Base-by-base conservation (phyloP, 129 eudicot genomes). In the Escallonia rubra region DNA sequence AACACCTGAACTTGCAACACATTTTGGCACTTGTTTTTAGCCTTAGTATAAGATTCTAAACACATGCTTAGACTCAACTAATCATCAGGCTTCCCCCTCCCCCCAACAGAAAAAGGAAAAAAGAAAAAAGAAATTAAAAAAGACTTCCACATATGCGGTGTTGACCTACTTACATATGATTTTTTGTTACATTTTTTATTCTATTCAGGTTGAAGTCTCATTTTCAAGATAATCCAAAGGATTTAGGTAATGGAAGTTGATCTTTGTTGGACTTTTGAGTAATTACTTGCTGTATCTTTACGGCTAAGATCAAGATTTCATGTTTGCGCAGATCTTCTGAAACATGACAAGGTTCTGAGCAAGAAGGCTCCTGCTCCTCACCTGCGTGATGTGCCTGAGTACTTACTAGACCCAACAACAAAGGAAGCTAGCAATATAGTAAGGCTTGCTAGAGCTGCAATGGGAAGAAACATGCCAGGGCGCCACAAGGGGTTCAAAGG, bases 191-290 rank as follows among this genome's bases (percentile, higher is more conserved):
- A 39, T 66, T 51, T 10, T 14, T 14, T 52, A 42, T 51, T 61
- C 15, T 69, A 7, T 57, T 56, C 77, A 92, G 98, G 87, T 84
- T 92, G 86, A 94, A 89, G 78, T 84, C 96, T 57, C 97, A 89
- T 83, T 94, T 94, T 67, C 88, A 94, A 69, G 95, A 87, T 79
- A 94, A 90, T 76, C 99, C 99, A 14, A 83, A 74, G 63, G 97
- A 94, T 72, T 90, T 94, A 76, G 98, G 98, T 92, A 79, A 83
- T 13, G 7, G 47, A 49, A 58, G 34, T 46, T 73, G 34, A 23
- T 23, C 13, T 10, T 15, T 8, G 15, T 43, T 43, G 60, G 10
- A 15, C 5, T 57, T 23, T 23, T 8, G 47, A 41, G n/a, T 53
- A 6, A 16, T 43, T 50, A 57, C 16, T 42, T 61, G n/a, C n/a